phyloP scores from a whole-genome alignment of 768 basidiomycete species.

The Asterophora parasitica region DNA sequence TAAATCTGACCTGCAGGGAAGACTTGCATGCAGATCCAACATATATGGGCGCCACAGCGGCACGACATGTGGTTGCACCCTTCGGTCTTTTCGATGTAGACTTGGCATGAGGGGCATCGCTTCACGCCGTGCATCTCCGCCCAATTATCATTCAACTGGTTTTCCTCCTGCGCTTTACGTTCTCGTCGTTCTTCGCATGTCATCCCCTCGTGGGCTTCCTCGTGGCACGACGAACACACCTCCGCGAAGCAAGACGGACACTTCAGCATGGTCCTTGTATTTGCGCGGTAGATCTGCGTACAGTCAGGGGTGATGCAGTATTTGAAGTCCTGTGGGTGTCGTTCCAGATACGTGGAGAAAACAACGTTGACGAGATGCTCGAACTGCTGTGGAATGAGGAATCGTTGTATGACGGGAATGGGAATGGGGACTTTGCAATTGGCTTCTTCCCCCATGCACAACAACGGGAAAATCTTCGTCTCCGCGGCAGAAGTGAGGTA shows the following conservation, averaged over 20 bases:
- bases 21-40: conserved; percentile 47
- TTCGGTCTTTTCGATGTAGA: conserved; percentile 43
- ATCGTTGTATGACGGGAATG: conserved; percentile 43
- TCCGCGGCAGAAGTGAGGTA: conserved; percentile 40
- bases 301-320: conserved; percentile 76
- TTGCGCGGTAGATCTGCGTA: conserved; percentile 53
- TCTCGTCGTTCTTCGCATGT: conserved; percentile 37
- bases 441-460: conserved; percentile 57
- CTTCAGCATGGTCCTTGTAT: conserved; percentile 26
- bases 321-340: conserved; percentile 50
- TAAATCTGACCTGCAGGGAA: conserved; percentile 25
- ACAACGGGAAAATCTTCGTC: conserved; percentile 50
- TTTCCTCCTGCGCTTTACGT: conserved; percentile 35
- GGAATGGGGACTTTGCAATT: conserved; percentile 52
- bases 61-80: conserved; percentile 57
- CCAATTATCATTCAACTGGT: conserved; percentile 37
- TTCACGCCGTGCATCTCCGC: conserved; percentile 34
- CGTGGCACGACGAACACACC: conserved; percentile 46
- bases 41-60: conserved; percentile 47
- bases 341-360: conserved; percentile 50
- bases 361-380: conserved; percentile 49
- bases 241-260: conserved; percentile 50
- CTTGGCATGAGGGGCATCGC: conserved; percentile 41
- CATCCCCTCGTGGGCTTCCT: conserved; percentile 48
- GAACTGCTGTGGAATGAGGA: conserved; percentile 48